A percentile compares a stretch with the other conserved stretches of the same genome.
Evolutionary conservation across 139 green algal species (phyloP).

Genomic region (Coccomyxa sp.): DNA sequence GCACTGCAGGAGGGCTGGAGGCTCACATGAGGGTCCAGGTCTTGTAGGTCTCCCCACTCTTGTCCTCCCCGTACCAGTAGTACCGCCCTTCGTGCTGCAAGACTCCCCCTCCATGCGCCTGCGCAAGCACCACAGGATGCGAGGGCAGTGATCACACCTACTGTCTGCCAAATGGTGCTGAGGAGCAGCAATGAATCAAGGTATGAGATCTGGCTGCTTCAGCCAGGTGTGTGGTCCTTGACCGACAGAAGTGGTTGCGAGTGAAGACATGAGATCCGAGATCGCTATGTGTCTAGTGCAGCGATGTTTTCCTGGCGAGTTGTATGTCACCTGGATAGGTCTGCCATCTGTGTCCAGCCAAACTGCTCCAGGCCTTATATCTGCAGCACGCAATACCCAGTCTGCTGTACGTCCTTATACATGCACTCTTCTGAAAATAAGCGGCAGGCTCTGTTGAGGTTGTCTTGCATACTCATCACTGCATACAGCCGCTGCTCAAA

Average conservation of each 20-base stretch:
- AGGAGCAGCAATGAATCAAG: not conserved
- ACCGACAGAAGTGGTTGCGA: not conserved
- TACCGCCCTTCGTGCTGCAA: conserved; percentile 23
- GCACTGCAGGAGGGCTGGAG: not conserved
- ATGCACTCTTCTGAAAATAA: too few species aligned
- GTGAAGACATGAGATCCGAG: not conserved
- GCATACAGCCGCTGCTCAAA: not conserved
- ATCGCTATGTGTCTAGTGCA: too few species aligned
- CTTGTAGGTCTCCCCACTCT: conserved; percentile 16
- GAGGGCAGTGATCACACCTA: not conserved
- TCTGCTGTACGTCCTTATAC: too few species aligned
- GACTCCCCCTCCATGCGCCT: conserved; percentile 33
- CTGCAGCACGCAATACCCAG: too few species aligned
- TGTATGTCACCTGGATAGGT: not conserved
- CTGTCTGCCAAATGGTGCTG: not conserved
- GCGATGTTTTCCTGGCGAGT: not conserved
- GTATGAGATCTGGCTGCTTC: not conserved
- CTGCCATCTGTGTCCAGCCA: not conserved
- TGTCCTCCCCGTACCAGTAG: conserved; percentile 39
- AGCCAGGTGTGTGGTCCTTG: too few species aligned
- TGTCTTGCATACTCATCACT: not conserved
- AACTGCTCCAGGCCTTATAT: not conserved
- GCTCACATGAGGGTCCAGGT: conserved; percentile 3
- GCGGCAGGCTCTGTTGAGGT: not conserved
- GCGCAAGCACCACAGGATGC: not conserved